phyloP scores from a whole-genome alignment of 2,329 filamentous ascomycete species.

The Cephalotrichum gorgonifer region DNA sequence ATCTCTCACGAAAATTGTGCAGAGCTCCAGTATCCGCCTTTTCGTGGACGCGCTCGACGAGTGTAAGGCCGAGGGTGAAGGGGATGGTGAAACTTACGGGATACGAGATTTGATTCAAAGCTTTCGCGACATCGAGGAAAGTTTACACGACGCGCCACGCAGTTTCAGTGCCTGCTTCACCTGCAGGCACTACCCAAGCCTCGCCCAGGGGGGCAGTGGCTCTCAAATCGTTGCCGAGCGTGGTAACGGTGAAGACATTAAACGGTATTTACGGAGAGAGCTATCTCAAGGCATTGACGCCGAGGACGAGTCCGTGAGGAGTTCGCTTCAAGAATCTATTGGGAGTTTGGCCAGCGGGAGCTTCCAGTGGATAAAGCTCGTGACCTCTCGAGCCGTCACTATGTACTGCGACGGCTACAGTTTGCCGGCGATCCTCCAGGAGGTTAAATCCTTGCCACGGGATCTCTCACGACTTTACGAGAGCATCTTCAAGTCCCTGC shows the following conservation, averaged over 20 bases:
- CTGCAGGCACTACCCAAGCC: background rate
- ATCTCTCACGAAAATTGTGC: background rate
- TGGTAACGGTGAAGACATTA: background rate
- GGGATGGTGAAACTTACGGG: background rate
- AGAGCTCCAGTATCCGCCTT: background rate
- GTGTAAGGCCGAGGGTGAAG: background rate
- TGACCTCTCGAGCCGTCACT: background rate
- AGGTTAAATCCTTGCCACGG: background rate
- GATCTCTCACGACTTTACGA: background rate
- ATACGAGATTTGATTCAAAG: background rate
- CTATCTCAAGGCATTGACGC: background rate
- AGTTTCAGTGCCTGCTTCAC: background rate
- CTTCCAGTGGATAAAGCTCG: background rate
- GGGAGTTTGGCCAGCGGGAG: background rate
- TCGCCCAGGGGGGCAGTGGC: background rate
- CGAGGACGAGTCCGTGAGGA: background rate
- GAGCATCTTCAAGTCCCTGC: background rate
- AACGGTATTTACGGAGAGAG: background rate
- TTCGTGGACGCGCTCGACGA: constrained; percentile 1
- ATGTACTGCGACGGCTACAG: background rate
- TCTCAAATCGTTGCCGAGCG: background rate
- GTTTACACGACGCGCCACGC: background rate
- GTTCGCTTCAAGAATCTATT: background rate
- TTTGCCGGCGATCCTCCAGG: background rate
- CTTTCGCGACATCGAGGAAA: background rate